phyloP scores from a whole-genome alignment of 495 filamentous ascomycete species.

The Penicillium odoratum region DNA sequence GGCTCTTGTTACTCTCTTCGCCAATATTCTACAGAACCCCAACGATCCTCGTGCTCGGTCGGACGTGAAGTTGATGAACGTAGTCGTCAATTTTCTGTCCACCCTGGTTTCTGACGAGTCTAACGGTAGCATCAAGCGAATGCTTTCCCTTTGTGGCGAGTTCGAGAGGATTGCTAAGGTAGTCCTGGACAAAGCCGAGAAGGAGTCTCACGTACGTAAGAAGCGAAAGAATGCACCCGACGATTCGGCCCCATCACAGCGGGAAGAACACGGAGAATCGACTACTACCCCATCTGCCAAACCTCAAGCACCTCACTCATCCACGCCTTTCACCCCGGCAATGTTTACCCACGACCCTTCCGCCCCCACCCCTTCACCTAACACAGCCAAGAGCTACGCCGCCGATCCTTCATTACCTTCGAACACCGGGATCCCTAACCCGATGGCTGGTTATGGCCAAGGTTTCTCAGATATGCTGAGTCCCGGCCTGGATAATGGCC shows the following conservation, averaged over 20 bases:
- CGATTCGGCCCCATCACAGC: conserved; percentile 24
- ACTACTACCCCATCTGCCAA: conserved; percentile 25
- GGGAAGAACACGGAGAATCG: conserved; percentile 22
- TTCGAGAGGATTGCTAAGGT: conserved; percentile 93
- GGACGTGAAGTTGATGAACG: conserved; percentile 86
- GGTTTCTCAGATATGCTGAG: conserved; percentile 43
- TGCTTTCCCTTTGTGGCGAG: conserved; percentile 89
- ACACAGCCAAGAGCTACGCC: conserved; percentile 31
- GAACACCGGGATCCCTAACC: conserved; percentile 22
- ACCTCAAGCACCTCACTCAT: conserved; percentile 25
- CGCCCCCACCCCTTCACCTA: conserved; percentile 22
- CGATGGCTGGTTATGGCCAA: conserved; percentile 38
- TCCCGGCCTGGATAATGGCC: conserved; percentile 38
- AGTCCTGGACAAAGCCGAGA: conserved; percentile 87
- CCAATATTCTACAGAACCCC: conserved; percentile 95
- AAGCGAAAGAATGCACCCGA: conserved; percentile 71
- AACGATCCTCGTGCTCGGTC: conserved; percentile 83
- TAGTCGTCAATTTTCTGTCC: conserved; percentile 87
- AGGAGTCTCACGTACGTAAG: conserved; percentile 69
- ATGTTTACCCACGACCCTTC: conserved; percentile 32
- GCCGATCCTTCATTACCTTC: conserved; percentile 37
- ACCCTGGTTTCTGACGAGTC: conserved; percentile 73
- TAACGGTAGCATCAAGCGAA: conserved; percentile 83
- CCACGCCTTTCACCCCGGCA: conserved; percentile 36
- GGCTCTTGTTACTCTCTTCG: conserved; percentile 91